Base-by-base conservation (phyloP, 495 filamentous ascomycete species). In the Acidomyces sp. region DNA sequence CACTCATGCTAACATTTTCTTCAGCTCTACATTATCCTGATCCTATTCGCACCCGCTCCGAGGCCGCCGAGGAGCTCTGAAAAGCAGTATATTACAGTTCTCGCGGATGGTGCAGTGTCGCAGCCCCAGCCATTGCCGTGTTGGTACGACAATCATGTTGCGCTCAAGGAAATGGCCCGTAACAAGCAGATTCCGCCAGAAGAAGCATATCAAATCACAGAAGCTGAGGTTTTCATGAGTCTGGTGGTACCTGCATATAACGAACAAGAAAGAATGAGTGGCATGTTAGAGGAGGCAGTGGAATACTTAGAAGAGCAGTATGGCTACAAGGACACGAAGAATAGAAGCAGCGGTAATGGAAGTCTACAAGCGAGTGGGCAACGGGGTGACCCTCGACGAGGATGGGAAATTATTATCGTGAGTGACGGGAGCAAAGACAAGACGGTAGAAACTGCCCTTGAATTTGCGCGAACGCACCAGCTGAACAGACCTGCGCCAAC, bases 171-270 rank as follows among this genome's bases (percentile, higher is more conserved):
- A 22, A 31, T 58, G 55, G 49, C 60, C 45, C 39, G 62, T 51
- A 41, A 55, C 51, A 46, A 62, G 40, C 24, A 43, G 18, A 36
- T 53, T 51, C 41, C 67, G 65, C 28, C 63, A 66, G 51, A 63
- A 5, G 51, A 55, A 9, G 45, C 41, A 12, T 38, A 42, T 34
- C 51, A 56, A 2, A 60, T 72, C 23, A 63, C 67, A 23, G 62
- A 64, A 3, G 62, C 77, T 0, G 70, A 77, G 17, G 52, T 85
- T 6, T 73, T 73, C 56, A 75, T 97, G 67, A 88, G 80, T 38
- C 75, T 96, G 2, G 84, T 97, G 2, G 79, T 97, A 34, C 90
- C 90, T 0, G 90, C 90, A 4, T 99, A 84, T 67, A 96, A 99
- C 58, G 90, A 99, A 50, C 75, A 84, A 48, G 70, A 82, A 41